Evolutionary conservation across 768 basidiomycete genomes (phyloP).

Genomic region (Lactarius akahatsu): DNA sequence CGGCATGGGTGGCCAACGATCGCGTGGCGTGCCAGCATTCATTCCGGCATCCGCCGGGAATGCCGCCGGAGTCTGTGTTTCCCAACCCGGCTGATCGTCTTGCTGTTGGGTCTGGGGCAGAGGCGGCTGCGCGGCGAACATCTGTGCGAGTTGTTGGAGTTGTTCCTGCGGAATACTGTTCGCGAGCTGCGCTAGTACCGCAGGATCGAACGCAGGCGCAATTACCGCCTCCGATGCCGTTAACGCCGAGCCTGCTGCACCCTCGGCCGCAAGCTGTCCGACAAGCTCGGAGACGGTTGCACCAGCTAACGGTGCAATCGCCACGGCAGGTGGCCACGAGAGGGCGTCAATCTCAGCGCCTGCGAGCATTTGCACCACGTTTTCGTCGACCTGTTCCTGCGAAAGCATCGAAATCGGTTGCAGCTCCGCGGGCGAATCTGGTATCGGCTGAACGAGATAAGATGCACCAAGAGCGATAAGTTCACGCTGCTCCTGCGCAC

Average conservation of each 20-base stretch:
- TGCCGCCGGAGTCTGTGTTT: conserved; percentile 21
- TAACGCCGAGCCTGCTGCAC: conserved; percentile 36
- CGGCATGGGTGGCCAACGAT: conserved; percentile 49
- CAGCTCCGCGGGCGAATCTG: conserved; percentile 76
- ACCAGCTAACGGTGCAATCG: conserved; percentile 33
- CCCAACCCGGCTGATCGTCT: conserved; percentile 28
- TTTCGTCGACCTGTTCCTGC: conserved; percentile 69
- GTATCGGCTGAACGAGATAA: conserved; percentile 73
- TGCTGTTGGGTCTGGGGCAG: background rate
- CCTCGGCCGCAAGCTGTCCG: conserved; percentile 52
- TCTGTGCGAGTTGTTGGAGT: conserved; percentile 29
- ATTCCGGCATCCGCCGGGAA: conserved; percentile 26
- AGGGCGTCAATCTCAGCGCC: conserved; percentile 65
- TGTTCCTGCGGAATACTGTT: conserved; percentile 30
- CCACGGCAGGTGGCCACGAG: conserved; percentile 51
- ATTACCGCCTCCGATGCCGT: conserved; percentile 40
- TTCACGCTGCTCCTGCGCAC: conserved; percentile 73
- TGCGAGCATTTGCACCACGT: conserved; percentile 62
- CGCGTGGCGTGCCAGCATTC: conserved; percentile 28
- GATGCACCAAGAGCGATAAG: conserved; percentile 71
- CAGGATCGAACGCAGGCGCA: conserved; percentile 35
- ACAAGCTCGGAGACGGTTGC: conserved; percentile 70
- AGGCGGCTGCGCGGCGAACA: conserved; percentile 33
- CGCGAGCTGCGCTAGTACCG: conserved; percentile 20
- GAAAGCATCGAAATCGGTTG: conserved; percentile 44